Evolutionary conservation across 176 grass and related monocot genomes (phyloP), one percentile per base, ranked within the genome.

Genomic region (Triticum timopheevii): DNA sequence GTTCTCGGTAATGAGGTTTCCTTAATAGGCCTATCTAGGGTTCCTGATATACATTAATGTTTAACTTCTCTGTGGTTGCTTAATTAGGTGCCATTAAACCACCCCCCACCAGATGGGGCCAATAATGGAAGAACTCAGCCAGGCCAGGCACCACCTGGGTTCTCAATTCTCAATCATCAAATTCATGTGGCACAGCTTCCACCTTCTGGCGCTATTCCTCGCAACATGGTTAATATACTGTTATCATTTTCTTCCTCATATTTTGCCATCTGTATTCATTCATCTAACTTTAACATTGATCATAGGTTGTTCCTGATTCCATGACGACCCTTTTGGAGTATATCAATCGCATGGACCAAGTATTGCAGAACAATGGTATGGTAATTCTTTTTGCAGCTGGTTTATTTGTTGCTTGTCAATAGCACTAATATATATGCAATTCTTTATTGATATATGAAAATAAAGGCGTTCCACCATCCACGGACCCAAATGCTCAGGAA

Each of bases 221-320:
- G 58, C 65, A 90, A 88, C 59, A 82, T 90, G 90, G 96, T 95
- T 74, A 44, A 40, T 88, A 65, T 62, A 20, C 24, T 76, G 19
- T 38, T 40, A 12, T 50, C 13, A 49, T 78, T 23, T 30, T 63
- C 63, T 52, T 82, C 11, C 17, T 86, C 13, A 1, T 83, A 19
- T 42, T 65, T 78, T 79, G n/a, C 39, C 23, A 42, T 85, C 80
- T 79, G 30, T 49, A 34, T 58, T 35, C 38, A 44, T 83, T 49
- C 13, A 74, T 77, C 64, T 59, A 20, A 84, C 85, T 80, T 28
- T 79, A 61, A 11, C 59, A 77, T 34, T 69, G 27, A 22, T 84
- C 68, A 77, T 78, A 98, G 96, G 82, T 92, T 67, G 88, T 98
- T 92, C 93, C 96, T 64, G 92, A 98, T 94, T 92, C 96, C 79